Conservation (phyloP, 345 rosid genomes). For the Eucalyptus leucophloia region DNA sequence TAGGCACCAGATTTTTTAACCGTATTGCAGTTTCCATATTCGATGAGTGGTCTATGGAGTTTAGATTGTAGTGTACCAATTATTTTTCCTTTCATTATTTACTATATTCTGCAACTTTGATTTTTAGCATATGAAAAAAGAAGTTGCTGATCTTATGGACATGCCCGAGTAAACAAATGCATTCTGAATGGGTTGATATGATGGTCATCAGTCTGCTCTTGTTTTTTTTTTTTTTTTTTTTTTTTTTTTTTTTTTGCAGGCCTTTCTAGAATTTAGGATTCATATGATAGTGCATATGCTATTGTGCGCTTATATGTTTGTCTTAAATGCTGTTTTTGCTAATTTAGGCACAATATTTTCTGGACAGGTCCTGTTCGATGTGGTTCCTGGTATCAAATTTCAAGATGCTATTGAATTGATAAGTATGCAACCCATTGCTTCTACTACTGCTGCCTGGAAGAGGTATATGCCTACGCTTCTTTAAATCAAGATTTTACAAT, state of each 20-base stretch:
- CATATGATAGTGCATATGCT: not conserved
- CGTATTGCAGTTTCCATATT: not conserved
- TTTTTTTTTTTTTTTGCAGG: not conserved
- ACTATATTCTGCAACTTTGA: not conserved
- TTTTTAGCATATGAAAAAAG: not conserved
- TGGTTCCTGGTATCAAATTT: slow-evolving; percentile 80
- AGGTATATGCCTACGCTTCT: slow-evolving; percentile 23
- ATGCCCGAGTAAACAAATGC: not conserved
- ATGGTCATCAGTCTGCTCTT: not conserved
- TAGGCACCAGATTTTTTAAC: not conserved
- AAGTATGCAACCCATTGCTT: slow-evolving; percentile 88
- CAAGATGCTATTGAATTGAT: slow-evolving; percentile 85
- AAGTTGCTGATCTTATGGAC: not conserved
- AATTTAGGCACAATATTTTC: not conserved
- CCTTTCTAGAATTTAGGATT: not conserved
- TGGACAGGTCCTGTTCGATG: slow-evolving; percentile 81
- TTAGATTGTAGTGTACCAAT: not conserved
- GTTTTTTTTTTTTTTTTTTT: not conserved
- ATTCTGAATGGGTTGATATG: not conserved
- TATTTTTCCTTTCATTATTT: not conserved
- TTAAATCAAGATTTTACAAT: not conserved
- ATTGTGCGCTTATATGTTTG: not conserved
- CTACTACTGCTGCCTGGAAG: slow-evolving; percentile 69
- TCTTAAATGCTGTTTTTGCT: not conserved
- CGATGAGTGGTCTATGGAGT: not conserved